Evolutionary conservation across 768 basidiomycete species (phyloP).

Genomic region (Suillus americanus): DNA sequence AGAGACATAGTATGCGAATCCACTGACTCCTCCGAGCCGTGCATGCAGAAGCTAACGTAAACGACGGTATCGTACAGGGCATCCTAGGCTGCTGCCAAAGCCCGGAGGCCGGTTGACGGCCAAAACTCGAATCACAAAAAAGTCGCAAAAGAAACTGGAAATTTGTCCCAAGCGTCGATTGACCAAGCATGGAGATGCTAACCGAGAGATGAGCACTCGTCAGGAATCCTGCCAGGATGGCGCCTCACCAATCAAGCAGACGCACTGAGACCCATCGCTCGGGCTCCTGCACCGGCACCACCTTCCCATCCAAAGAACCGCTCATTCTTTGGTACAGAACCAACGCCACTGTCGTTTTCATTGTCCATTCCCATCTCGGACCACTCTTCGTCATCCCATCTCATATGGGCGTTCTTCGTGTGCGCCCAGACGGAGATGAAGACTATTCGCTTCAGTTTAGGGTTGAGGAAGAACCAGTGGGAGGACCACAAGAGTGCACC

Average conservation of each 20-base stretch:
- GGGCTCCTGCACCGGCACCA: constrained; percentile 73
- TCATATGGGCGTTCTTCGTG: constrained; percentile 56
- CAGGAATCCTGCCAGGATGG: constrained; percentile 6
- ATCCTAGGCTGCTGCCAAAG: neutral
- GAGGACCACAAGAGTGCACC: constrained; percentile 93
- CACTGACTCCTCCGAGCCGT: constrained; percentile 1
- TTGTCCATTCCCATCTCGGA: constrained; percentile 32
- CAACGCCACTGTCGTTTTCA: constrained; percentile 33
- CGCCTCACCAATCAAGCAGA: constrained; percentile 30
- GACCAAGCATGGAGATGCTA: constrained; percentile 1
- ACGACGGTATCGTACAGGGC: constrained; percentile 1
- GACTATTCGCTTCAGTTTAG: constrained; percentile 87
- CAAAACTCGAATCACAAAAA: constrained; percentile 1
- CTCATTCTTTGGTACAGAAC: constrained; percentile 39
- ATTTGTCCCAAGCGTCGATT: neutral
- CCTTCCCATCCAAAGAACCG: constrained; percentile 83
- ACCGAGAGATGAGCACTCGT: constrained; percentile 12
- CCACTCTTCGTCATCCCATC: constrained; percentile 50
- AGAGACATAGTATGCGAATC: neutral
- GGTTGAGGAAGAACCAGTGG: constrained; percentile 96
- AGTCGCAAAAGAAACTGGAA: neutral
- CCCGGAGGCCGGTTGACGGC: constrained; percentile 2
- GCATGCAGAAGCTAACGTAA: constrained; percentile 2
- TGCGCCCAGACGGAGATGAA: constrained; percentile 93
- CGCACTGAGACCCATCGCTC: constrained; percentile 65